phyloP scores from a whole-genome alignment of 2,329 filamentous ascomycete species.

The Stenocarpella maydis region DNA sequence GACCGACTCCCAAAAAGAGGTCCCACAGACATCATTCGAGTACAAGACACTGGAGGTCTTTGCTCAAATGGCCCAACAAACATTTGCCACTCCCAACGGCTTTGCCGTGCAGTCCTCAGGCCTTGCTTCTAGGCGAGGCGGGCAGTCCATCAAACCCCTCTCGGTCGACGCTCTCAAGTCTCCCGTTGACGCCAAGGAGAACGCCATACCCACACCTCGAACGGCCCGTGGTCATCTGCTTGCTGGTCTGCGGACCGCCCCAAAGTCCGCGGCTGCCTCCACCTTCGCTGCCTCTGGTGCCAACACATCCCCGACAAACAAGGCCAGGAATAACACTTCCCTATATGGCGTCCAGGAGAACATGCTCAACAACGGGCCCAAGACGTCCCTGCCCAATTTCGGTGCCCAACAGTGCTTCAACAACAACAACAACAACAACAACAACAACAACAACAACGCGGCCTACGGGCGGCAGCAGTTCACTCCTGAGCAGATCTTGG shows the following conservation, averaged over 20 bases:
- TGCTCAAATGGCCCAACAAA: slow-evolving; percentile 84
- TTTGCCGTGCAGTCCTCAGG: slow-evolving; percentile 80
- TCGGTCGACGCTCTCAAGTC: slow-evolving; percentile 78
- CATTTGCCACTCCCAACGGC: slow-evolving; percentile 74
- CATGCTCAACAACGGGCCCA: slow-evolving; percentile 57
- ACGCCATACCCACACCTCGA: slow-evolving; percentile 80
- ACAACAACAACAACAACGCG: slow-evolving; percentile 39
- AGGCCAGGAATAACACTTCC: slow-evolving; percentile 52
- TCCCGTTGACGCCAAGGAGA: slow-evolving; percentile 68
- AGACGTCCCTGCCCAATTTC: slow-evolving; percentile 61
- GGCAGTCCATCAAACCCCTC: slow-evolving; percentile 88
- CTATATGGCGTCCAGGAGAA: slow-evolving; percentile 55
- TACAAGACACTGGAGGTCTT: slow-evolving; percentile 96
- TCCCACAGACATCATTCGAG: slow-evolving; percentile 47
- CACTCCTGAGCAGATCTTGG: slow-evolving; percentile 89
- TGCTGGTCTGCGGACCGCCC: slow-evolving; percentile 90
- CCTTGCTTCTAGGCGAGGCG: slow-evolving; percentile 85
- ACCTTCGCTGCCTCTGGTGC: slow-evolving; percentile 64
- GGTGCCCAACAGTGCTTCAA: slow-evolving; percentile 43
- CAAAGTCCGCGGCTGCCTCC: slow-evolving; percentile 80
- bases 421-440: too few relatives aligned
- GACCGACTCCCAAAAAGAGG: neutral
- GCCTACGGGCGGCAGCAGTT: slow-evolving; percentile 54
- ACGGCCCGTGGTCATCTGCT: slow-evolving; percentile 95
- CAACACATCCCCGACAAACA: slow-evolving; percentile 47